A percentile compares a stretch with the other conserved stretches of the same genome.
Evolutionary conservation across 805 yeast species (phyloP).

Genomic region (Saccharomycopsis capsularis): DNA sequence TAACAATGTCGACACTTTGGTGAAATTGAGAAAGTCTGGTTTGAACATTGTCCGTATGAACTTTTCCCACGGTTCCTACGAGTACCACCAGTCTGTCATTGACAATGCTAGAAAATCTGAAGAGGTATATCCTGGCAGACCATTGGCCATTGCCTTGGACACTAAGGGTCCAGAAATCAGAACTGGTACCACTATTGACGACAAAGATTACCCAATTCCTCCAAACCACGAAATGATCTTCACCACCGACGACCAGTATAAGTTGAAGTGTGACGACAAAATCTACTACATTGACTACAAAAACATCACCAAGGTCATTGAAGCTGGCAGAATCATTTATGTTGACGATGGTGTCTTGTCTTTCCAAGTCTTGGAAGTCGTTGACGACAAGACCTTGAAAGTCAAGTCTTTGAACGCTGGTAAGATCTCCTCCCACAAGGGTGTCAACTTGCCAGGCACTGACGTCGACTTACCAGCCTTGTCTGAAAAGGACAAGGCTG

Average conservation of each 20-base stretch:
- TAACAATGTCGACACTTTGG: constrained; percentile 78
- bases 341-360: constrained; percentile 97
- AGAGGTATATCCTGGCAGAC: constrained; percentile 87
- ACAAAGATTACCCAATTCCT: constrained; percentile 72
- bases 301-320: constrained; percentile 93
- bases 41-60: constrained; percentile 97
- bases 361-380: constrained; percentile 81
- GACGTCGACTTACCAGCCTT: constrained; percentile 98
- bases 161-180: constrained; percentile 99
- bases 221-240: constrained; percentile 88
- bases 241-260: constrained; percentile 81
- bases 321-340: constrained; percentile 82
- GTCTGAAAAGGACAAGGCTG: constrained; percentile 92
- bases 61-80: constrained; percentile 97
- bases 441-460: constrained; percentile 98
- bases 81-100: constrained; percentile 93
- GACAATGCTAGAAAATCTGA: constrained; percentile 96
- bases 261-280: constrained; percentile 64
- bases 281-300: constrained; percentile 88
- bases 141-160: constrained; percentile 95
- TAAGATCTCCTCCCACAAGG: constrained; percentile 94
- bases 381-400: constrained; percentile 73
- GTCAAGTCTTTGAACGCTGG: constrained; percentile 92
- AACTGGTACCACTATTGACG: constrained; percentile 88
- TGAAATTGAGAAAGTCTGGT: constrained; percentile 91